phyloP scores from a whole-genome alignment of 1,284 basidiomycete species.

The Microbotryum silenes-acaulis region DNA sequence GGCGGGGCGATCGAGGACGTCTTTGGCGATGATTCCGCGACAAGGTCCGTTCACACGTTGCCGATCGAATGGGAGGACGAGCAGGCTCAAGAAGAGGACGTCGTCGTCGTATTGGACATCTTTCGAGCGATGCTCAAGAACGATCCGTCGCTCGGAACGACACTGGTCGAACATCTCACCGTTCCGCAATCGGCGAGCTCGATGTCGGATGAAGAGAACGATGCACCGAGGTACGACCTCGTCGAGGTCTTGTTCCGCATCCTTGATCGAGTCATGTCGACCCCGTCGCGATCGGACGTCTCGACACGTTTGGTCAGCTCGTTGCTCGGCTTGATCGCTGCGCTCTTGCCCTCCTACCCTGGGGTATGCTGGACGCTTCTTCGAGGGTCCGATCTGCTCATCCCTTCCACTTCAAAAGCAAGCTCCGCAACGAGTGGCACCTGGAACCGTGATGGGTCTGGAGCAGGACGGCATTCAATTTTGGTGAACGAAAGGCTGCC shows the following conservation, averaged over 20 bases:
- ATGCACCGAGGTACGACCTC: conserved; percentile 54
- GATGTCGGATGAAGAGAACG: conserved; percentile 36
- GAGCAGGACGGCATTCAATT: conserved; percentile 48
- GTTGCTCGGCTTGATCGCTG: conserved; percentile 67
- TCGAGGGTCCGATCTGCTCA: conserved; percentile 65
- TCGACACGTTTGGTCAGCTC: conserved; percentile 64
- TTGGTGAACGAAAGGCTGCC: conserved; percentile 61
- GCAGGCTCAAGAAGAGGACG: conserved; percentile 53
- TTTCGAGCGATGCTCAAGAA: conserved; percentile 65
- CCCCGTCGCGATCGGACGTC: conserved; percentile 47
- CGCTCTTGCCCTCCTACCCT: conserved; percentile 64
- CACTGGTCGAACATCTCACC: conserved; percentile 58
- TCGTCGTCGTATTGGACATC: conserved; percentile 68
- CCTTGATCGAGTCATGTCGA: conserved; percentile 61
- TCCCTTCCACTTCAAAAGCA: conserved; percentile 47
- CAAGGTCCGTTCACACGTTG: conserved; percentile 36
- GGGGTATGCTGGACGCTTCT: conserved; percentile 77
- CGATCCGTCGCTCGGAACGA: conserved; percentile 55
- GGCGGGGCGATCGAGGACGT: conserved; percentile 14
- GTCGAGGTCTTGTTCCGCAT: conserved; percentile 73
- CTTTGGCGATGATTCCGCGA: conserved; percentile 41
- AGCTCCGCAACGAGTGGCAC: conserved; percentile 36
- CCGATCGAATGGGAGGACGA: conserved; percentile 58
- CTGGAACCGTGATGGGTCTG: conserved; percentile 46
- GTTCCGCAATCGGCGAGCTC: conserved; percentile 33